Percentiles rank a stretch among this genome's conserved stretches.
Evolutionary conservation across 2,329 filamentous ascomycete genomes (phyloP).

Genomic region (Scopulariopsis brevicaulis): DNA sequence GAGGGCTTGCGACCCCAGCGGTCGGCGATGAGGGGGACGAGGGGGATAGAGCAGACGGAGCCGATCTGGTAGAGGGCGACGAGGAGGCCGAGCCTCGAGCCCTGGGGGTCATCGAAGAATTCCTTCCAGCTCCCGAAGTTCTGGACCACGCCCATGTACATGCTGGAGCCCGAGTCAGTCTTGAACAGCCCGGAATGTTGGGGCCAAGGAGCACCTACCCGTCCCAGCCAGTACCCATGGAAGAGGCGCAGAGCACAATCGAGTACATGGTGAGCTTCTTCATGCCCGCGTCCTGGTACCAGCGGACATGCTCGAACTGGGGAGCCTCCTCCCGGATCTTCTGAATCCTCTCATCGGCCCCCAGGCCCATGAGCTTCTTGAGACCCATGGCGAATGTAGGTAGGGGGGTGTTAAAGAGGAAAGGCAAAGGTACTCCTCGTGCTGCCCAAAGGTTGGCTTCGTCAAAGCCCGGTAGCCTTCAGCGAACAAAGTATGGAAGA

Average conservation of each 20-base stretch:
- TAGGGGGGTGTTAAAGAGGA: neutral
- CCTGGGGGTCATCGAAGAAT: neutral
- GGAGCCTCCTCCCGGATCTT: neutral
- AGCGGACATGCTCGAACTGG: neutral
- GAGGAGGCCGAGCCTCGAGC: conserved; percentile 29
- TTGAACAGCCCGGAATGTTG: neutral
- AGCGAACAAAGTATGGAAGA: neutral
- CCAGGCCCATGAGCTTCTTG: neutral
- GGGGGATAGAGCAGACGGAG: conserved; percentile 33
- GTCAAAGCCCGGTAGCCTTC: neutral
- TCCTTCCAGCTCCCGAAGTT: neutral
- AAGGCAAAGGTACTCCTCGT: neutral
- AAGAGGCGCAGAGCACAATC: neutral
- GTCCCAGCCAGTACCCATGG: neutral
- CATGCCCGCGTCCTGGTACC: neutral
- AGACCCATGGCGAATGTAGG: neutral
- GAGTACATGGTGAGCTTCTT: neutral
- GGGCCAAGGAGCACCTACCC: neutral
- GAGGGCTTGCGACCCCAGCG: conserved; percentile 27
- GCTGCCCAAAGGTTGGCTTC: neutral
- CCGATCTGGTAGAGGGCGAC: conserved; percentile 42
- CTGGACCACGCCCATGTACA: neutral
- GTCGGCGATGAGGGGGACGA: conserved; percentile 33
- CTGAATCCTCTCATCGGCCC: neutral
- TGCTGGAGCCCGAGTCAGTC: neutral